A percentile compares a stretch with the other conserved stretches of the same genome.
Evolutionary conservation across 805 yeast genomes (phyloP).

Genomic region (Kazachstania africana): DNA sequence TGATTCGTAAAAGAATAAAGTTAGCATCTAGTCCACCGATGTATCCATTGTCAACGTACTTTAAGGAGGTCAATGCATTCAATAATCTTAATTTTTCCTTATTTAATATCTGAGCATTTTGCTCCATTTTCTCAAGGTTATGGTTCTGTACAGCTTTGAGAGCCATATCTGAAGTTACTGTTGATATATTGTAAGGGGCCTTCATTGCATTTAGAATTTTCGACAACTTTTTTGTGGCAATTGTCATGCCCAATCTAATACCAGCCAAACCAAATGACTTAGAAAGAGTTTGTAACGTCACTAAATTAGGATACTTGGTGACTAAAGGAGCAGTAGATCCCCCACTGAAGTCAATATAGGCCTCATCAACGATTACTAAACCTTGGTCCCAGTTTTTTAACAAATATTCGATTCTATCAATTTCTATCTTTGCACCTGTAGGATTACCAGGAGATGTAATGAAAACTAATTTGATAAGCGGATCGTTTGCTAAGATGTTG

Average conservation of each 20-base stretch:
- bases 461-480: conserved; percentile 60
- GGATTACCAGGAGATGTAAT: conserved; percentile 97
- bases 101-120: conserved; percentile 37
- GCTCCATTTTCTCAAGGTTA: conserved; percentile 50
- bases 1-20: conserved; percentile 64
- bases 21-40: conserved; percentile 84
- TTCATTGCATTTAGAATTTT: conserved; percentile 74
- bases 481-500: conserved; percentile 41
- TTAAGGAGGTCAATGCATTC: conserved; percentile 39
- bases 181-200: conserved; percentile 90
- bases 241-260: conserved; percentile 78
- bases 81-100: conserved; percentile 46
- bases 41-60: conserved; percentile 52
- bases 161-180: conserved; percentile 68
- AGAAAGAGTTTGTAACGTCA: conserved; percentile 83
- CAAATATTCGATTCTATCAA: conserved; percentile 36
- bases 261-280: conserved; percentile 97
- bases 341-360: conserved; percentile 82
- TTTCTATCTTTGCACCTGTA: conserved; percentile 56
- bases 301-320: conserved; percentile 68
- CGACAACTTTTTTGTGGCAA: conserved; percentile 48
- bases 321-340: conserved; percentile 70
- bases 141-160: conserved; percentile 51
- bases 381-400: conserved; percentile 54
- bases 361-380: conserved; percentile 82